Base-by-base conservation (phyloP, 75 land plant genomes). In the Pseudotsuga menziesii region DNA sequence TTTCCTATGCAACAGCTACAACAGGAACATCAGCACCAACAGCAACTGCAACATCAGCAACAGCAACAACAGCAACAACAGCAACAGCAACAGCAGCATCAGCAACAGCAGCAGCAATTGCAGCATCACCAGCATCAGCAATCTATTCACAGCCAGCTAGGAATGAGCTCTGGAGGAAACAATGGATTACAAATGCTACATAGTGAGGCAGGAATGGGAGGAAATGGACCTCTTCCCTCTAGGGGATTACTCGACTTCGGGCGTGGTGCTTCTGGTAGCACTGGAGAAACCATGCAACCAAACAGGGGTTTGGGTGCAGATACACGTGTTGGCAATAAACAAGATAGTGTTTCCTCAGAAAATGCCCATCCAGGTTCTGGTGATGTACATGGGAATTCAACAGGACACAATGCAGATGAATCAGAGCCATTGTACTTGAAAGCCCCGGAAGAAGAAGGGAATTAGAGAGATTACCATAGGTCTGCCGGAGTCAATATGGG, bases 1-100 rank as follows among this genome's bases (percentile, higher is more conserved):
- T 57, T 71, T 71, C 80, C 80, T 19, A 73, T 73, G 58, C 80
- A 71, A 56, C 58, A 57, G 1, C 72, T 35, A 19, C 78, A 76
- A 19, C 80, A 78, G 59, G 80, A 80, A 66, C 81, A 78, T 16
- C 77, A n/a, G n/a, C n/a, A n/a, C n/a, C n/a, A n/a, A n/a, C n/a
- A 27, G 12, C 78, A 75, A 16, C 78, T 29, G n/a, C 57, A 56
- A 57, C 41, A 25, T 27, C 57, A 52, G 25, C 78, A 22, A 52
- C 48, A 44, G 26, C 54, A 19, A 36, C 64, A 57, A 0, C 80
- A 77, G 19, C 64, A 77, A 4, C 61, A 76, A 22, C 80, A 78
- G 59, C 82, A 80, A 52, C n/a, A n/a, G n/a, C n/a, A n/a, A n/a
- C n/a, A n/a, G n/a, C n/a, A n/a, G n/a, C n/a, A n/a, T n/a, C n/a